Evolutionary conservation across 345 rosid genomes (phyloP), one percentile per base, ranked within the genome.

Genomic region (Ceriops decandra): DNA sequence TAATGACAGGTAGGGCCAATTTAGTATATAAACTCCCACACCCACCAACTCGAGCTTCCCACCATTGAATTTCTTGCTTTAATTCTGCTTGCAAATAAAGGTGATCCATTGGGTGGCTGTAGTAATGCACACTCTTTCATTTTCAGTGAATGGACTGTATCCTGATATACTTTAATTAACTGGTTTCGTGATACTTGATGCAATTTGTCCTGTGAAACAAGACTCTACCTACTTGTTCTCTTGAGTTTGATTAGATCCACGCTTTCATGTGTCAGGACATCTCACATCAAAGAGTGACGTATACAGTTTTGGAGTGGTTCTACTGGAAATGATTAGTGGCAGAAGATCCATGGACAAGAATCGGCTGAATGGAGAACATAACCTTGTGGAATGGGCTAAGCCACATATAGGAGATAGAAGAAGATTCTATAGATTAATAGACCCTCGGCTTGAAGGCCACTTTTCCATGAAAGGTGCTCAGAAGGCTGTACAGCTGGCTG

Each of bases 281-380:
- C 77, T 91, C 79, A 89, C 98, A 26, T 91, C 96, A 13, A 91
- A 84, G 84, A 93, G 98, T 63, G 97, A 93, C 36, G 98, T 93
- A 33, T 93, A 89, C 76, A 93, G 98, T 82, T 93, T 89, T 5
- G 98, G 97, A 6, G 98, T 93, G 58, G 97, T 93, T 28, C 85
- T 93, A 60, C 90, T 93, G 3, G 97, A 93, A 88, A 85, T 93
- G 77, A 71, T 93, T 72, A 91, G 93, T 33, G 98, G 97, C 67
- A 80, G 97, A 76, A 86, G 97, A 84, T 90, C 98, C n/a, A 84
- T 93, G 88, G 98, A 91, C 80, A 93, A 89, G 82, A 93, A 88
- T 64, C 88, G 96, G 3, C 97, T 97, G 2, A 88, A 90, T 57
- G 68, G 57, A 22, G 90, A 91, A 71, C 85, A 90, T 60, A 93